Evolutionary conservation across 1,139 yeast genomes (phyloP).

Genomic region (Magnusiomyces sp.): DNA sequence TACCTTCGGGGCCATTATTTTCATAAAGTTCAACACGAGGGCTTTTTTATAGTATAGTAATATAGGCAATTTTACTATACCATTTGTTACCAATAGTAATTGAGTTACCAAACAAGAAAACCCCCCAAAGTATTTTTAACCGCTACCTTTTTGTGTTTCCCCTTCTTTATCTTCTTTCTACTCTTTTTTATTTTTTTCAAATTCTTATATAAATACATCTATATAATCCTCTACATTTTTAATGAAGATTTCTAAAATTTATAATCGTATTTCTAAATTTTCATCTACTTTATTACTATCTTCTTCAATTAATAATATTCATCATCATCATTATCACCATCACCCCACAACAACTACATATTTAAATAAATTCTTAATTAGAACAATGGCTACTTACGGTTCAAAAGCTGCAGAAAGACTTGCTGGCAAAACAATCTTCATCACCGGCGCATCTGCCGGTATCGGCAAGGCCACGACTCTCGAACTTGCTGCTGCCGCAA

Average conservation of each 20-base stretch:
- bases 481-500: slow-evolving; percentile 61
- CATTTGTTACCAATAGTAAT: too few species aligned
- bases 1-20: not conserved
- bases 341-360: too few species aligned
- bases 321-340: too few species aligned
- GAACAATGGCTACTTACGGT: slow-evolving; percentile 38
- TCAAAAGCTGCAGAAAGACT: slow-evolving; percentile 51
- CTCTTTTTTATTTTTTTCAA: not conserved
- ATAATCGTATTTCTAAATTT: too few species aligned
- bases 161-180: too few species aligned
- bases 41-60: too few species aligned
- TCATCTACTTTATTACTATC: too few species aligned
- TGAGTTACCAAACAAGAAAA: too few species aligned
- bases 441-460: slow-evolving; percentile 75
- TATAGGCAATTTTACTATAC: too few species aligned
- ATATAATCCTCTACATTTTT: too few species aligned
- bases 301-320: not conserved
- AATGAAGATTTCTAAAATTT: too few species aligned
- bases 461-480: slow-evolving; percentile 72
- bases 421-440: slow-evolving; percentile 50
- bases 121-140: not conserved
- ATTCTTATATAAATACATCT: not conserved
- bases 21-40: not conserved
- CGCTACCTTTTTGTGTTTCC: not conserved
- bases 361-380: too few species aligned